A percentile compares a stretch with the other conserved stretches of the same genome.
Conservation (phyloP, 1,284 basidiomycete genomes). For the Naganishia liquefaciens region DNA sequence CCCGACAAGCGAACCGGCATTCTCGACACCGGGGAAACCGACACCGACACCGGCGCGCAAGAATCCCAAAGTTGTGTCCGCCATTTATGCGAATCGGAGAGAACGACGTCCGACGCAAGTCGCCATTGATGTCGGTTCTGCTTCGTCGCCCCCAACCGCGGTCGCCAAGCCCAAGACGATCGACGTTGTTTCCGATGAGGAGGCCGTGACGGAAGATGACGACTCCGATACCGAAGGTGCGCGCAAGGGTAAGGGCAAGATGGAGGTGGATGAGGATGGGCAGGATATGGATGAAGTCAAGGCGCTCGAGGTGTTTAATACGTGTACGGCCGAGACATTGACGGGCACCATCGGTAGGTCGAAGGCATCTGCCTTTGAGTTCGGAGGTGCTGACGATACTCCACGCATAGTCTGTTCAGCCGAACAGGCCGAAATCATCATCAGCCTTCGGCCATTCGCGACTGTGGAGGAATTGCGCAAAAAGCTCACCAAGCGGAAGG, state of each 20-base stretch:
- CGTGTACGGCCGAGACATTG: constrained; percentile 67
- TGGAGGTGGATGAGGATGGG: constrained; percentile 40
- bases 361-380: constrained; percentile 8
- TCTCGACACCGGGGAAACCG: background rate
- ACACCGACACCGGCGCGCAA: constrained; percentile 2
- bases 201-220: constrained; percentile 38
- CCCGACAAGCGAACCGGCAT: background rate
- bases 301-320: constrained; percentile 85
- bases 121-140: background rate
- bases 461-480: constrained; percentile 74
- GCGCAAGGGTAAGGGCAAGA: constrained; percentile 37
- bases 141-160: background rate
- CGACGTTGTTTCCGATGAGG: constrained; percentile 56
- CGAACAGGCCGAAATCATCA: constrained; percentile 79
- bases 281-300: constrained; percentile 53
- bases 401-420: constrained; percentile 67
- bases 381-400: background rate
- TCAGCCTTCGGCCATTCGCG: constrained; percentile 76
- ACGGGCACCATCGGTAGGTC: constrained; percentile 83
- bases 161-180: constrained; percentile 59
- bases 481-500: constrained; percentile 85
- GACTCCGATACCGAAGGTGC: constrained; percentile 45
- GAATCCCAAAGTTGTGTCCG: constrained; percentile 39
- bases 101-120: constrained; percentile 31
- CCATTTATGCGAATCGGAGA: constrained; percentile 53